Base-by-base conservation (phyloP, 106 monocot genomes). In the Allium cepa region DNA sequence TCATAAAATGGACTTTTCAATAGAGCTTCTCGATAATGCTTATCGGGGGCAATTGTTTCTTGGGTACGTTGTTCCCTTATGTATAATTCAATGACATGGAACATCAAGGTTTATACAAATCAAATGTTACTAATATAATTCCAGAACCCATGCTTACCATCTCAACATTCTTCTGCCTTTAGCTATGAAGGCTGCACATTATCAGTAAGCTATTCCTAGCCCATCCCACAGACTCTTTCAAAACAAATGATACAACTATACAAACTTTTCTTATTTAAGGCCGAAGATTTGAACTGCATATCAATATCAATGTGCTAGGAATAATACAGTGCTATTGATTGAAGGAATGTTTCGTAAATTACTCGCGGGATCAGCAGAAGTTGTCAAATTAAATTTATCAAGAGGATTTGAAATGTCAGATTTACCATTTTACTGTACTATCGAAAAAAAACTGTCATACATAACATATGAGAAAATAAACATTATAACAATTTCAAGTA, bases 1-100 rank as follows among this genome's bases (percentile, higher is more conserved):
- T 95, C 95, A 13, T 85, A 90, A 80, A 95, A 95, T 11, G 91
- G 95, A 63, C 55, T 77, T 78, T 66, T 85, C 80, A 96, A 73
- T 49, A 88, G 69, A 71, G 91, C 96, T 49, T 81, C 85, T 49
- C 96, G 79, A 53, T 84, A 86, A 17, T 77, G 88, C 78, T 88
- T 92, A 49, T 83, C 87, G 90, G 87, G 69, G 90, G 87, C 76
- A 88, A 80, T 47, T 82, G 94, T 62, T 79, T 84, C 82, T 85
- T 82, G 64, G 87, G 80, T 83, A 79, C 76, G 81, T 83, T 83
- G 69, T 78, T 88, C 79, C 82, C 82, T 79, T 66, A 47, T 67
- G 59, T 10, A 78, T 78, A 63, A 27, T n/a, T n/a, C n/a, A n/a
- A n/a, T n/a, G 27, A 75, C 63, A 80, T 52, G n/a, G n/a, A n/a